Base-by-base conservation (phyloP, 495 filamentous ascomycete genomes). In the Barbatosphaeria neglecta region DNA sequence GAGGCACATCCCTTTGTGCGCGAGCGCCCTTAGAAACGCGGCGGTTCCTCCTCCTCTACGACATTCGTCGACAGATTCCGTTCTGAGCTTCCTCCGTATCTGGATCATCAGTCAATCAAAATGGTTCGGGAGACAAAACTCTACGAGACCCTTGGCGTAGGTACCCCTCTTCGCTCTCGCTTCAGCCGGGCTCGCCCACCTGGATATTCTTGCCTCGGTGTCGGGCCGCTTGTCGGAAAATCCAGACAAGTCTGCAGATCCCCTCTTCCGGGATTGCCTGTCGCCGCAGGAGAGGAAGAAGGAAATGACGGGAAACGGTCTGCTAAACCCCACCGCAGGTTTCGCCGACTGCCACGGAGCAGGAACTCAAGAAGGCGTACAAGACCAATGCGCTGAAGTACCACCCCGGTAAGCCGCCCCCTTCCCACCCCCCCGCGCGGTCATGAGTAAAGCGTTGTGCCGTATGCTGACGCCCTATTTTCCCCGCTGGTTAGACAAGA, bases 401-500 rank as follows among this genome's bases (percentile, higher is more conserved):
- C 57, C 90, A 96, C 67, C 90, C 90, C 60, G 88, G 88, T 93
- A 80, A 37, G 66, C 52, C 44, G 67, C 45, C 58, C 41, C 22
- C 13, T 15, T 41, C 11, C 22, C 37, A 17, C 18, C 23, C 37
- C 44, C 17, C 17, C 4, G 4, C 13, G 9, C 22, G 15, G n/a
- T n/a, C n/a, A n/a, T n/a, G n/a, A n/a, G n/a, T n/a, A n/a, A n/a
- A n/a, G n/a, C n/a, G n/a, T n/a, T n/a, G n/a, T n/a, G n/a, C n/a
- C n/a, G n/a, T n/a, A n/a, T n/a, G n/a, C 6, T 15, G 11, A 4
- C 3, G 9, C 9, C 9, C 31, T 16, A 5, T n/a, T 35, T 51
- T 41, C 57, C n/a, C n/a, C n/a, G n/a, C n/a, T n/a, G n/a, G n/a
- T n/a, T n/a, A 94, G 92, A 98, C 69, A 98, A 98, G 77, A 97